Evolutionary conservation across 1,139 yeast genomes (phyloP), one percentile per base, ranked within the genome.

Genomic region (Debaryomyces psychrophilus): DNA sequence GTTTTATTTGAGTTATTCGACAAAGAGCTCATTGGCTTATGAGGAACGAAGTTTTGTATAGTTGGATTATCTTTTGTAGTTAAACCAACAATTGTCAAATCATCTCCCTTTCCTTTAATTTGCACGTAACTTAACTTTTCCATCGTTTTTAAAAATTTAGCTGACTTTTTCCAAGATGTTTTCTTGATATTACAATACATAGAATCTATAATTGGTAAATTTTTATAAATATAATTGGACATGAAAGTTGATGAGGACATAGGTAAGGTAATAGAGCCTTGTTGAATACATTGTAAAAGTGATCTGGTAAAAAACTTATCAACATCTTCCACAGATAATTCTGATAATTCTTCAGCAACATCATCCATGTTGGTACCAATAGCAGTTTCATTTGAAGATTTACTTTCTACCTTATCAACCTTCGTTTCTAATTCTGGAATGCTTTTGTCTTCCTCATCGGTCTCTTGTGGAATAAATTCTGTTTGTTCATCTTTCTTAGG

Each of bases 131-230:
- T 81, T 43, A 77, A 75, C 60, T 90, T 92, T 52, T 87, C 96
- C 85, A 90, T 89, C 4, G 87, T 83, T 60, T 90, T 92, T 46
- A 92, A 69, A 58, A 84, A 90, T 64, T 90, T 92, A 17, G 92
- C 78, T 1, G 95, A 82, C 60, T 93, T 93, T 63, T 87, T 90
- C 95, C 95, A 92, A 2, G 92, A 81, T 0, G 97, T 85, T 57
- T 83, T 85, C 64, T 90, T 92, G 57, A 93, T 79, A 49, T 79
- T 83, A 37, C 89, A 79, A 38, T 73, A 74, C n/a, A 67, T 64
- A 1, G 78, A 63, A 52, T 81, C 81, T 36, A 73, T 58, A 11
- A 66, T 65, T 0, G 96, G 95, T n/a, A 92, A 67, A 62, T 90
- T 88, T 45, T 80, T 83, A 54, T 83, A 73, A 11, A 90, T 71